phyloP scores from a whole-genome alignment of 2,329 filamentous ascomycete species.

The Coniochaeta sp. region DNA sequence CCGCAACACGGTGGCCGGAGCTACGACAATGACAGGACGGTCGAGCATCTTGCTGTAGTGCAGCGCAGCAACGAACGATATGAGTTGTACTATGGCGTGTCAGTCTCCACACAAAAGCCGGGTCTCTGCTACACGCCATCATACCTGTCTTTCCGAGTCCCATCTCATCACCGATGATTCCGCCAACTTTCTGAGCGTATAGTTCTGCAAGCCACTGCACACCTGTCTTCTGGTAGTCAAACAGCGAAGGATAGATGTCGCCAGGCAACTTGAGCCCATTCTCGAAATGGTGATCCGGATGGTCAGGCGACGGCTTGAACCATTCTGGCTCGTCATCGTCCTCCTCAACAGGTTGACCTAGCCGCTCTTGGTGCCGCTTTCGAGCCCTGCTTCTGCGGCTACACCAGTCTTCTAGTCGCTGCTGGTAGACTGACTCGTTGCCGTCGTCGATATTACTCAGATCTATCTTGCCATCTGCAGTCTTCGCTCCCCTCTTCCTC shows the following conservation, averaged over 20 bases:
- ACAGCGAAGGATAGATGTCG: slow-evolving; percentile 86
- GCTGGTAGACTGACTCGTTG: slow-evolving; percentile 73
- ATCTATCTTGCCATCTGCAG: slow-evolving; percentile 34
- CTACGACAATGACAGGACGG: slow-evolving; percentile 84
- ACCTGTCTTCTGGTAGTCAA: slow-evolving; percentile 95
- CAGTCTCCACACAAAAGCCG: slow-evolving; percentile 3
- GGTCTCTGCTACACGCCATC: neutral
- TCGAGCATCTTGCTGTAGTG: slow-evolving; percentile 84
- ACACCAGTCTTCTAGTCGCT: slow-evolving; percentile 70
- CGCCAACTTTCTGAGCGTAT: slow-evolving; percentile 81
- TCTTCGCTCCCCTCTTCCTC: slow-evolving; percentile 20
- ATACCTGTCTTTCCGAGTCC: slow-evolving; percentile 81
- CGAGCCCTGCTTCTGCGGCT: slow-evolving; percentile 37
- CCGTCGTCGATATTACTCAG: slow-evolving; percentile 73
- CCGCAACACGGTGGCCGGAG: slow-evolving; percentile 87
- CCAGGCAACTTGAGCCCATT: slow-evolving; percentile 77
- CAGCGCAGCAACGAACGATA: slow-evolving; percentile 78
- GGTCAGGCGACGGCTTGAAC: slow-evolving; percentile 78
- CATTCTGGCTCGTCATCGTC: slow-evolving; percentile 56
- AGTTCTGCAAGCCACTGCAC: slow-evolving; percentile 95
- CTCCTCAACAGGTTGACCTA: slow-evolving; percentile 28
- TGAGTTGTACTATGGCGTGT: slow-evolving; percentile 40
- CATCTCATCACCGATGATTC: slow-evolving; percentile 97
- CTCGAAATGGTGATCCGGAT: slow-evolving; percentile 67
- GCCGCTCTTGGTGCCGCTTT: slow-evolving; percentile 24